These are phyloP conservation scores for Yarrowia bubula DNA, from an alignment of 805 yeast species.

Conservation along the genomic window DNA sequence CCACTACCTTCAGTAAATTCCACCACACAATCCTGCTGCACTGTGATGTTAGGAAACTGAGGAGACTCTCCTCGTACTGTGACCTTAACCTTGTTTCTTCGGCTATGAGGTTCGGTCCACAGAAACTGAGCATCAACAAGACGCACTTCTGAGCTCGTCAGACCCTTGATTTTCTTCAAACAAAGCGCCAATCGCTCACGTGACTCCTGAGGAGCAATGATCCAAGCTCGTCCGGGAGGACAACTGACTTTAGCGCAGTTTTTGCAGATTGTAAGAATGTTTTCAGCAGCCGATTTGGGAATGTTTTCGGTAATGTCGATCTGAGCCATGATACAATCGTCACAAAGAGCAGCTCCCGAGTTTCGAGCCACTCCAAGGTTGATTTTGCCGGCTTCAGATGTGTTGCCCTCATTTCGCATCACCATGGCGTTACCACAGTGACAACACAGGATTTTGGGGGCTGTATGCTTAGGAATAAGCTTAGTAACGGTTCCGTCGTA, in stretches of 20 bases:
- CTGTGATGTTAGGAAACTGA: constrained; percentile 73
- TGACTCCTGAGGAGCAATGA: constrained; percentile 81
- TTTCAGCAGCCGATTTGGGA: constrained; percentile 71
- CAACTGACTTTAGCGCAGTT: constrained; percentile 89
- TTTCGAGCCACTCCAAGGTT: constrained; percentile 53
- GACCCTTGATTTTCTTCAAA: constrained; percentile 79
- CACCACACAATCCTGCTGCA: constrained; percentile 92
- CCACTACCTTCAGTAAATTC: constrained; percentile 90
- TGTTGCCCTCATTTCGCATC: constrained; percentile 25
- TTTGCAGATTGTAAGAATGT: constrained; percentile 79
- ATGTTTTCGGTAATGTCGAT: constrained; percentile 90
- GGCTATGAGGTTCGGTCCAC: constrained; percentile 99
- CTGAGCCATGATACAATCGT: constrained; percentile 86
- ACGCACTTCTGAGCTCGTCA: constrained; percentile 64
- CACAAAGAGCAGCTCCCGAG: constrained; percentile 82
- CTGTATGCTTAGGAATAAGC: constrained; percentile 42
- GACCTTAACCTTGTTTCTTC: constrained; percentile 85
- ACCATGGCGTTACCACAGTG: constrained; percentile 97
- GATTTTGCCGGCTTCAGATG: constrained; percentile 11
- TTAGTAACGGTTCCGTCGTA: constrained; percentile 24
- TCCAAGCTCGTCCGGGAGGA: constrained; percentile 87
- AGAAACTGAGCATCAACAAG: constrained; percentile 90
- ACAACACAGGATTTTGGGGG: constrained; percentile 87
- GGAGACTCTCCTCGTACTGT: constrained; percentile 94
- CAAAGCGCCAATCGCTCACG: constrained; percentile 85